A percentile compares a stretch with the other conserved stretches of the same genome.
Evolutionary conservation across 306 rosid species (phyloP).

Genomic region (Phaseolus lunatus): DNA sequence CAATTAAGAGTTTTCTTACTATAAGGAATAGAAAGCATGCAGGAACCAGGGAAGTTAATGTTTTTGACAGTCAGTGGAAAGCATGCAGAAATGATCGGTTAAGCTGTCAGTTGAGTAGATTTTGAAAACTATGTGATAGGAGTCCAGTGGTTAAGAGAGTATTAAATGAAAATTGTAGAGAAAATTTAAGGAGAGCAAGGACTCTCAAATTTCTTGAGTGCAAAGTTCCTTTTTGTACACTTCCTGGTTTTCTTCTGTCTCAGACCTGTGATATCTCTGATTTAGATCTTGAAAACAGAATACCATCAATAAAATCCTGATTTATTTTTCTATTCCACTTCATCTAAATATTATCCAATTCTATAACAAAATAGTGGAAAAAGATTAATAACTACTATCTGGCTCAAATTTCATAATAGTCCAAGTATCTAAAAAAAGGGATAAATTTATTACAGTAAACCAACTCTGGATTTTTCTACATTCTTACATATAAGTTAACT

Average conservation of each 20-base stretch:
- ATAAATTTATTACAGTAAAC: slow-evolving; percentile 6
- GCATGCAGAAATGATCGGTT: neutral
- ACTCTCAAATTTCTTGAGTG: neutral
- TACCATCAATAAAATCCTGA: neutral
- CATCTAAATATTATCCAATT: slow-evolving; percentile 7
- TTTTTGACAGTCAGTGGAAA: neutral
- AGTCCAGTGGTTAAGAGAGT: neutral
- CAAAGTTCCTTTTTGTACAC: no score
- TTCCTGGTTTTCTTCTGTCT: neutral
- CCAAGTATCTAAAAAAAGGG: slow-evolving; percentile 3
- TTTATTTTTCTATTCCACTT: neutral
- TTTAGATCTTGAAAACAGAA: neutral
- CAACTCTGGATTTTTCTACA: neutral
- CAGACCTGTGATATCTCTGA: neutral
- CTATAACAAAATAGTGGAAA: slow-evolving; percentile 23
- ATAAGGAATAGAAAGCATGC: neutral
- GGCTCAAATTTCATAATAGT: slow-evolving; percentile 11
- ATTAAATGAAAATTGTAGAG: neutral
- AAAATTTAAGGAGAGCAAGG: neutral
- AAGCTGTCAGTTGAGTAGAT: slow-evolving; percentile 16
- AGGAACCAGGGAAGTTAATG: neutral
- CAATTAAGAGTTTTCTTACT: neutral
- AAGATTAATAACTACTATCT: slow-evolving; percentile 10
- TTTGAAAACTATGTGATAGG: neutral
- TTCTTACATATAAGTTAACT: neutral